Base-by-base conservation (phyloP, 352 stramenopile species). In the Thalassiosira exigua region DNA sequence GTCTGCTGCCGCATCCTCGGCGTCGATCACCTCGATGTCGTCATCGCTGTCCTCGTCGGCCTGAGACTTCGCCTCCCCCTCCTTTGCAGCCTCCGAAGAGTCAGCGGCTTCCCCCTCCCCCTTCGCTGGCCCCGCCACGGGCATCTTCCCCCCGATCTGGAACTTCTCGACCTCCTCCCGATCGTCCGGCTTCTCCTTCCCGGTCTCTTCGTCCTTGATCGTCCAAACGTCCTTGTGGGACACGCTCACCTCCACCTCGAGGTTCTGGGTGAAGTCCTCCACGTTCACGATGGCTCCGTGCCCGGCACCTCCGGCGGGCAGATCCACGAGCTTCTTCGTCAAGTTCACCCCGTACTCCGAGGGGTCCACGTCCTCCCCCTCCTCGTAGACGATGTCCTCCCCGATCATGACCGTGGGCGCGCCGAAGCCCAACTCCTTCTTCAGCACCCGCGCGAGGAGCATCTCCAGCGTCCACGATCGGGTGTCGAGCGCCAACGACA, bases 221-320 rank as follows among this genome's bases (percentile, higher is more conserved):
- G 76, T 64, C 83, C 81, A 92, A 26, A 59, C 33, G 42, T 89
- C 80, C 64, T 83, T 71, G 56, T 94, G 90, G 14, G 71, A 76
- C 4, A 94, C 65, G 62, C 57, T 76, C 4, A 94, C 33, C 51
- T 90, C 75, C 36, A 94, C 82, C 61, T 90, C 84, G 73, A 95
- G 79, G 74, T 98, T 94, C 82, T 98, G 96, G 21, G 93, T 96
- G 81, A 98, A 98, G 85, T 99, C 97, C 77, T 98, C 95, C 36
- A 98, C 88, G 5, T 91, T 94, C 26, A 98, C 61, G 3, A 96
- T 94, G 41, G 92, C 97, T 53, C 97, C 96, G 78, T 98, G 89
- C 42, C 91, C 86, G 58, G 98, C 93, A 39, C 96, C 96, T 26
- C 97, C 97, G 57, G 91, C 95, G 0, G 97, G 97, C 17, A 98